Evolutionary conservation across 73 alveolate genomes (phyloP), one percentile per base, ranked within the genome.

Genomic region (Symbiodinium pilosum): DNA sequence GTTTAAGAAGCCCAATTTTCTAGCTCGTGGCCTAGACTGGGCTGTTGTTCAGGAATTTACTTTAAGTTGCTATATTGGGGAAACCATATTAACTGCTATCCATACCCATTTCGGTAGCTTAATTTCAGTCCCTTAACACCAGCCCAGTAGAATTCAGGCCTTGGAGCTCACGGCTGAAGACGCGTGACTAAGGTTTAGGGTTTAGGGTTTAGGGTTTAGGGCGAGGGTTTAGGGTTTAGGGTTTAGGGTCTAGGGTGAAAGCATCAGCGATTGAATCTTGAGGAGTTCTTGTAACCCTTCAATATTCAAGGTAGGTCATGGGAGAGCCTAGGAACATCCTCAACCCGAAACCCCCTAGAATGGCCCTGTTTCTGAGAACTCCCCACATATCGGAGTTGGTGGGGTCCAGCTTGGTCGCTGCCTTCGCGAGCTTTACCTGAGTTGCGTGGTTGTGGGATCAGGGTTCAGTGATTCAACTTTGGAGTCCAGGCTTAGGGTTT

Each of bases 361-460:
- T 7, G 73, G 73, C 73, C 41, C 84, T 69, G 84, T n/a, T 28
- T n/a, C 84, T 69, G 84, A 26, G 41, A 24, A 39, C n/a, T 39
- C 24, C 41, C 85, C 85, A 73, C 85, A 73, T n/a, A 2, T 73
- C 85, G 44, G 85, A n/a, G 85, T 73, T 73, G 44, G 32, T 73
- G 85, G 85, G 85, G 32, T 73, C 85, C 18, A 73, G 85, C 85
- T 73, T n/a, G 0, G 44, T 18, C n/a, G 85, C 85, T 9, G 14
- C 14, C 85, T 34, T 73, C 2, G 85, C 85, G 44, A n/a, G 85
- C 85, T 36, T n/a, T 30, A 73, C 41, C 28, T n/a, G n/a, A n/a
- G n/a, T n/a, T n/a, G n/a, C n/a, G 69, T 20, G 28, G 9, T 20
- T 20, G 9, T 9, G 9, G 28, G 20, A 52, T 9, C 69, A 9